A percentile compares a stretch with the other conserved stretches of the same genome.
Evolutionary conservation across 2,329 filamentous ascomycete genomes (phyloP).

Genomic region (Scorias spongiosa): DNA sequence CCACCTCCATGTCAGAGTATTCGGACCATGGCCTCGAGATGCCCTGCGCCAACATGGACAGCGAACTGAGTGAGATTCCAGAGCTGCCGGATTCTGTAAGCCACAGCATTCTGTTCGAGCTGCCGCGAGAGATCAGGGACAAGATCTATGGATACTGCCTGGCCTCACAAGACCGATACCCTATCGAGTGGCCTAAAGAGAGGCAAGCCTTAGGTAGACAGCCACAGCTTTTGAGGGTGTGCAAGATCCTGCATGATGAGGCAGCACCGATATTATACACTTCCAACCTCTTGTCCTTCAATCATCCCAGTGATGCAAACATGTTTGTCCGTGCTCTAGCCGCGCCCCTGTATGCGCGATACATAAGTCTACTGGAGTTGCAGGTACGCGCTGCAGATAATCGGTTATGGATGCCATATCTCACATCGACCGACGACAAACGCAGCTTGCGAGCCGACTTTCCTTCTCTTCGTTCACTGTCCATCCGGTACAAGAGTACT

Average conservation of each 20-base stretch:
- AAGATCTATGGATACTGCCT: conserved; percentile 20
- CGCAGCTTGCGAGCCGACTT: conserved; percentile 20
- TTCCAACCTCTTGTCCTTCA: conserved; percentile 19
- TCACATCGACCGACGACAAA: conserved; percentile 15
- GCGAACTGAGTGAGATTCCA: conserved; percentile 2
- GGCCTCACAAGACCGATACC: conserved; percentile 11
- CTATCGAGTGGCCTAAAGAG: conserved; percentile 17
- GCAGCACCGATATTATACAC: conserved; percentile 21
- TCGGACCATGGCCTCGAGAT: conserved; percentile 14
- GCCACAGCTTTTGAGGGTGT: conserved; percentile 18
- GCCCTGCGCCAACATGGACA: conserved; percentile 3
- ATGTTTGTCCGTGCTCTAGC: conserved; percentile 22
- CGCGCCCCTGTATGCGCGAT: conserved; percentile 6
- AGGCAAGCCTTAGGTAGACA: conserved; percentile 10
- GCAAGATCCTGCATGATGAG: conserved; percentile 18
- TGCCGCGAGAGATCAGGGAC: conserved; percentile 23
- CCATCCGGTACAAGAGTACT: conserved; percentile 17
- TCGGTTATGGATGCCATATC: conserved; percentile 23
- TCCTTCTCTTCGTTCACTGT: conserved; percentile 16
- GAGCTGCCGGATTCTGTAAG: conserved; percentile 17
- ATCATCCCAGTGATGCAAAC: conserved; percentile 23
- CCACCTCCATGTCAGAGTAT: conserved; percentile 12
- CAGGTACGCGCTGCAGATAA: conserved; percentile 20
- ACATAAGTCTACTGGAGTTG: conserved; percentile 14
- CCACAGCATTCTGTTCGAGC: conserved; percentile 17